Percentiles rank a stretch among this genome's conserved stretches.
These are phyloP conservation scores for Colletotrichum zoysiae DNA, from an alignment of 2,329 filamentous ascomycete species.

Conservation along the genomic window DNA sequence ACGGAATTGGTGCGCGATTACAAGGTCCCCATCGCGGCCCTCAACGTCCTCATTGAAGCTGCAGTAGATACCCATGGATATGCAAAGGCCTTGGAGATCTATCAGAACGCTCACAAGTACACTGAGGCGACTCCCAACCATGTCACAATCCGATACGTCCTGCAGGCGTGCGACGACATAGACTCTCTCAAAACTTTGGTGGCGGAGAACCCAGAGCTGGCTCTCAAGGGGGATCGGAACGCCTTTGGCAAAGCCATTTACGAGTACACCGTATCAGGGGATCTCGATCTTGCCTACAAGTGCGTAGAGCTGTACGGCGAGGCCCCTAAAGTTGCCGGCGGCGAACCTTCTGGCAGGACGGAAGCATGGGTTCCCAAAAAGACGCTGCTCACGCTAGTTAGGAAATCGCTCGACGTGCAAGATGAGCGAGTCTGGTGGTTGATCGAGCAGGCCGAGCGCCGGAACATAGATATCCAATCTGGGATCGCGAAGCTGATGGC, in stretches of 20 bases:
- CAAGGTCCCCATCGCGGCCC: constrained; percentile 54
- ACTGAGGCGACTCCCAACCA: constrained; percentile 47
- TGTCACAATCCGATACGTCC: constrained; percentile 48
- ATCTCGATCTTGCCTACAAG: constrained; percentile 36
- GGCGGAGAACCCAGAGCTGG: constrained; percentile 48
- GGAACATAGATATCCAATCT: constrained; percentile 37
- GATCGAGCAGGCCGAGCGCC: constrained; percentile 38
- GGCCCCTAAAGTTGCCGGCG: constrained; percentile 9
- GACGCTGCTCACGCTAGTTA: constrained; percentile 35
- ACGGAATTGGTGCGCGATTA: constrained; percentile 59
- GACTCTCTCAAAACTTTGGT: constrained; percentile 47
- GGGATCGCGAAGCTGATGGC: constrained; percentile 39
- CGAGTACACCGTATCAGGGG: constrained; percentile 30
- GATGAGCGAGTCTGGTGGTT: constrained; percentile 40
- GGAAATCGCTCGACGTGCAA: constrained; percentile 34
- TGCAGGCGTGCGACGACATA: constrained; percentile 47
- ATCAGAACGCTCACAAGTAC: constrained; percentile 47
- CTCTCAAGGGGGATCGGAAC: constrained; percentile 36
- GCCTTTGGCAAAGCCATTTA: constrained; percentile 29
- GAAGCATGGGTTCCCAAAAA: constrained; percentile 28
- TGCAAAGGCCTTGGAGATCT: constrained; percentile 51
- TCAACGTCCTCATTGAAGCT: constrained; percentile 53
- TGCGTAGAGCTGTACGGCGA: constrained; percentile 35
- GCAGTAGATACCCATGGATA: constrained; percentile 47
- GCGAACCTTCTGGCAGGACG: neutral